Conservation (phyloP, 2,329 filamentous ascomycete species). For the Cercospora zeina region DNA sequence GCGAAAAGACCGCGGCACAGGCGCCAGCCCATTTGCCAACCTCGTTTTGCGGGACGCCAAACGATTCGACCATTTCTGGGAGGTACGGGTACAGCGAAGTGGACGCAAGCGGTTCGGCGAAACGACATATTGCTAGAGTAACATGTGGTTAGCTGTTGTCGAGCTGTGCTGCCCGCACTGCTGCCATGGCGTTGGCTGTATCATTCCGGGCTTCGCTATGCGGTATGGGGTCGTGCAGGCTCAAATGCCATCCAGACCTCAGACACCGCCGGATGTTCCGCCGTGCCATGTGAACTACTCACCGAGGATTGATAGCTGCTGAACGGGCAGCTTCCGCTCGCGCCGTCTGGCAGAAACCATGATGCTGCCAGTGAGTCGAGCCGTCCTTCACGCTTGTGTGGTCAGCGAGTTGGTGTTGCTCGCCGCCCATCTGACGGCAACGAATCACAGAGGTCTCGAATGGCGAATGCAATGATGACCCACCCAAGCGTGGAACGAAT, state of each 20-base stretch:
- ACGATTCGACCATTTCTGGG: slow-evolving; percentile 82
- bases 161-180: background rate
- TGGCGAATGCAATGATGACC: background rate
- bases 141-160: slow-evolving; percentile 21
- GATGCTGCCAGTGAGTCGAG: slow-evolving; percentile 3
- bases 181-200: background rate
- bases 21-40: slow-evolving; percentile 83
- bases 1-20: slow-evolving; percentile 78
- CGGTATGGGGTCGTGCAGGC: background rate
- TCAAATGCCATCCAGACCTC: background rate
- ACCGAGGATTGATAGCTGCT: slow-evolving; percentile 79
- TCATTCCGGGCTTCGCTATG: background rate
- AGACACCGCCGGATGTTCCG: no score
- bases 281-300: slow-evolving; percentile 13
- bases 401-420: background rate
- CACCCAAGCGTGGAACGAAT: background rate
- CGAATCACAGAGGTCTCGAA: background rate
- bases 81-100: slow-evolving; percentile 93
- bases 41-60: slow-evolving; percentile 68
- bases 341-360: slow-evolving; percentile 28
- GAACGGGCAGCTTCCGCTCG: slow-evolving; percentile 64
- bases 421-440: slow-evolving; percentile 7
- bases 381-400: background rate
- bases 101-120: slow-evolving; percentile 87
- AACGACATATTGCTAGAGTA: slow-evolving; percentile 76